Evolutionary conservation across 495 filamentous ascomycete species (phyloP).

Genomic region (Tuber borchii): DNA sequence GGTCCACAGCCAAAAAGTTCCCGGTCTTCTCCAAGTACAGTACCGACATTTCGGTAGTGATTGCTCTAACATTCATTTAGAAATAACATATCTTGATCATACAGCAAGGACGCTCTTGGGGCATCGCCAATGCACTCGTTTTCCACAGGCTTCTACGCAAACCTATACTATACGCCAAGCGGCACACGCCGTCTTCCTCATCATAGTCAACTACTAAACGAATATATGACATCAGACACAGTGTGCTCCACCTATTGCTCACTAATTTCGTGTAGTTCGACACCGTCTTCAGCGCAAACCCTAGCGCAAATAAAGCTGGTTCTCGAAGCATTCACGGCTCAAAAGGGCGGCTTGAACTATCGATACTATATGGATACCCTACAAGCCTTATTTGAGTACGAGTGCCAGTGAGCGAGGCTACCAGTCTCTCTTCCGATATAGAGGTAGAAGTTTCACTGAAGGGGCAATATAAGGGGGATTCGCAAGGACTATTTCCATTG

Average conservation of each 20-base stretch:
- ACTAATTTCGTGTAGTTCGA: slow-evolving; percentile 79
- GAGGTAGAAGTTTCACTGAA: slow-evolving; percentile 65
- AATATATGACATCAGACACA: slow-evolving; percentile 37
- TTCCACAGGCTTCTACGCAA: slow-evolving; percentile 64
- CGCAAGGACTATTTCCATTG: too few species aligned
- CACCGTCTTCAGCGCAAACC: slow-evolving; percentile 84
- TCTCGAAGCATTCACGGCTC: slow-evolving; percentile 62
- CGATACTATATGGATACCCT: slow-evolving; percentile 69
- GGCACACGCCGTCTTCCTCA: slow-evolving; percentile 77
- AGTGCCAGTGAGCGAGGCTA: slow-evolving; percentile 61
- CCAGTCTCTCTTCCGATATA: slow-evolving; percentile 9
- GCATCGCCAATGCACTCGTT: too few species aligned
- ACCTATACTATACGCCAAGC: slow-evolving; percentile 81
- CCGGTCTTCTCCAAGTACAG: too few species aligned
- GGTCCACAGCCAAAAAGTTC: too few species aligned
- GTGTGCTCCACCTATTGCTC: slow-evolving; percentile 70
- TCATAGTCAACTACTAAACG: slow-evolving; percentile 61
- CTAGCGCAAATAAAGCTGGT: slow-evolving; percentile 88
- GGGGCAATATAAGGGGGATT: too few species aligned
- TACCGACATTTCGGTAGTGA: too few species aligned
- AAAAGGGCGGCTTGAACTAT: slow-evolving; percentile 53
- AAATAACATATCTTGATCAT: too few species aligned
- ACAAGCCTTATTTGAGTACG: slow-evolving; percentile 81
- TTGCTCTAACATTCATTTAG: too few species aligned
- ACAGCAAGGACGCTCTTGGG: too few species aligned